phyloP scores from a whole-genome alignment of 106 monocot species.

The Posidonia australis region DNA sequence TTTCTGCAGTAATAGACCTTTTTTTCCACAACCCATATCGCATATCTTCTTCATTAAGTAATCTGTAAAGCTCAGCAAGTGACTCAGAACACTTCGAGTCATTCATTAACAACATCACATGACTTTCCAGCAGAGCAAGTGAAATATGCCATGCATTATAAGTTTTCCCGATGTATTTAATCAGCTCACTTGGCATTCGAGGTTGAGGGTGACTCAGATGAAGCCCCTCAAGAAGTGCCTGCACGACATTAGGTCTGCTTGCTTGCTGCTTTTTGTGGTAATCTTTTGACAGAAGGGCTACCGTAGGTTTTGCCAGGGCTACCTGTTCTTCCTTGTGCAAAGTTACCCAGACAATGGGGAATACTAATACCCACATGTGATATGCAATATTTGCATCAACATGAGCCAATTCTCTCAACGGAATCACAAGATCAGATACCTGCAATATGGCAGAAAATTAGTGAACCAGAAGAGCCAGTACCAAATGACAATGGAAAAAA shows the following conservation, averaged over 20 bases:
- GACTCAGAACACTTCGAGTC: constrained; percentile 97
- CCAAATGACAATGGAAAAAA: not conserved
- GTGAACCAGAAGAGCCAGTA: not conserved
- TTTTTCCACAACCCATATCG: constrained; percentile 97
- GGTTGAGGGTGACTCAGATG: constrained; percentile 98
- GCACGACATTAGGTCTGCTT: constrained; percentile 90
- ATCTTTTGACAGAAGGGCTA: constrained; percentile 83
- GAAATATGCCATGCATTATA: constrained; percentile 98
- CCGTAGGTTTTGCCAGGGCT: constrained; percentile 84
- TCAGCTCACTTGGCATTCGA: constrained; percentile 97
- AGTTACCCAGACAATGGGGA: constrained; percentile 99
- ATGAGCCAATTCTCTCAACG: constrained; percentile 82
- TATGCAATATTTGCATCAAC: constrained; percentile 91
- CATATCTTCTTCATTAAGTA: constrained; percentile 99
- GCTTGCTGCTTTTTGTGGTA: constrained; percentile 94
- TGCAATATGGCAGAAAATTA: constrained; percentile 4
- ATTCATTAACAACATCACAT: constrained; percentile 92
- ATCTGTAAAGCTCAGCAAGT: constrained; percentile 85
- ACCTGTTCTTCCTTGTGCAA: constrained; percentile 93
- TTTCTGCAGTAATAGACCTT: constrained; percentile 95
- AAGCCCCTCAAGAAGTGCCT: constrained; percentile 96
- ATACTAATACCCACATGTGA: constrained; percentile 96
- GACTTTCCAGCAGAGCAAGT: constrained; percentile 78
- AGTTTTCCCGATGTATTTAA: constrained; percentile 96
- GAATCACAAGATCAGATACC: constrained; percentile 79